Evolutionary conservation across 2,329 filamentous ascomycete species (phyloP), one percentile per base, ranked within the genome.

Genomic region (Fusarium fracticaudum): DNA sequence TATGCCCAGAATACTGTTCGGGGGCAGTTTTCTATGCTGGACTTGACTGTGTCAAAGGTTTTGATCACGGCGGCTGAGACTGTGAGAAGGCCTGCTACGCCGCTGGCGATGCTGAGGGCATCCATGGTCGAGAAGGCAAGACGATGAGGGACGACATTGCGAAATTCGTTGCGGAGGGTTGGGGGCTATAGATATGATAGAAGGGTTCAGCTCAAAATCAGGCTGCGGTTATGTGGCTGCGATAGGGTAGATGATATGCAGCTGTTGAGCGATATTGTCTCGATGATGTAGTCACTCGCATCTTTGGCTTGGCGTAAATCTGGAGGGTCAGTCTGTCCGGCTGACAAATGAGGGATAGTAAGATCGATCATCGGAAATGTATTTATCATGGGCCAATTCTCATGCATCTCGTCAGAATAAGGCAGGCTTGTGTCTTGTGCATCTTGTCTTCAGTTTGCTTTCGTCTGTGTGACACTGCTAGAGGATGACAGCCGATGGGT

Each of bases 81-180:
- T 24, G 67, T 43, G 24, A 70, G 51, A 2, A 70, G 66, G 22
- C 66, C 67, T 29, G 66, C 67, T 31, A 70, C 37, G 3, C 67
- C 67, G 37, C 67, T 70, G 47, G 59, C 66, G 24, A 70, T 43
- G 8, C 67, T 70, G 18, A 70, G 67, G 13, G 66, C 45, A 8
- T 70, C 67, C 67, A 70, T 70, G 33, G 26, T 8, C 5, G 17
- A 37, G 35, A 15, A 8, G 15, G 17, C 35, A 9, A 37, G 35
- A 9, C 35, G 15, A 37, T 37, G 24, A 54, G 8, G 22, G 50
- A 54, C 5, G 35, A 8, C n/a, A 15, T 29, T 43, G 41, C 12
- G 17, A 48, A 29, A 35, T 35, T 7, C 26, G n/a, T 40, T 41
- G 48, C 6, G 43, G 26, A 59, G 47, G 59, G 24, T 40, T 69